phyloP scores from a whole-genome alignment of 2,329 filamentous ascomycete genomes.

The Volutella citrinella region DNA sequence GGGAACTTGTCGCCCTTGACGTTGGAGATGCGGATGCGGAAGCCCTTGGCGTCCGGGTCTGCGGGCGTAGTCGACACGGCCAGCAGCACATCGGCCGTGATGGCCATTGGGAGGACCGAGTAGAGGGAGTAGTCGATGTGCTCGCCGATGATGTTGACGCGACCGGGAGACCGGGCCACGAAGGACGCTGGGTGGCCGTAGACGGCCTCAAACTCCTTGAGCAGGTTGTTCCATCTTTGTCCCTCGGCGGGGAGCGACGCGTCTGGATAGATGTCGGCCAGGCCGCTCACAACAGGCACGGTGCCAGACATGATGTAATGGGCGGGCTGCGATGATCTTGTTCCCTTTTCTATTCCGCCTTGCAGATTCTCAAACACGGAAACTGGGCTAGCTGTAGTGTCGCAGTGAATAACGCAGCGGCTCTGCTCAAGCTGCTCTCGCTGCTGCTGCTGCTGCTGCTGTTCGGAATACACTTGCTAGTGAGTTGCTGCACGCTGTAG shows the following conservation, averaged over 20 bases:
- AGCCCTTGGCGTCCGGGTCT: conserved; percentile 49
- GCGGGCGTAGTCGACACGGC: conserved; percentile 63
- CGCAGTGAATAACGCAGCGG: too few species aligned
- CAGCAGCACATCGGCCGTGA: conserved; percentile 85
- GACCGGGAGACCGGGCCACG: conserved; percentile 83
- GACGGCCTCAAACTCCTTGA: conserved; percentile 65
- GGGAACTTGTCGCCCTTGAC: conserved; percentile 74
- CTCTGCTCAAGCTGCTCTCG: too few species aligned
- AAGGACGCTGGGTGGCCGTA: conserved; percentile 75
- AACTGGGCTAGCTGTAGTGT: too few species aligned
- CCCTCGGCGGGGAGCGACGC: conserved; percentile 66
- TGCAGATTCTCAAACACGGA: conserved; percentile 1
- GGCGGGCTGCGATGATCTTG: too few species aligned
- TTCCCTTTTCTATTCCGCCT: background rate
- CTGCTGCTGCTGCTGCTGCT: too few species aligned
- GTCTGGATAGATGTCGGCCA: conserved; percentile 80
- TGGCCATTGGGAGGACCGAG: conserved; percentile 92
- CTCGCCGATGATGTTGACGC: conserved; percentile 98
- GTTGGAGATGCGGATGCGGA: conserved; percentile 76
- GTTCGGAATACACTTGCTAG: too few species aligned
- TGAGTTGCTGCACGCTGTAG: too few species aligned
- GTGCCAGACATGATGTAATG: conserved; percentile 48
- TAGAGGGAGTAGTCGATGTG: conserved; percentile 99
- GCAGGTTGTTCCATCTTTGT: conserved; percentile 71
- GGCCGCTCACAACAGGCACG: conserved; percentile 72